Evolutionary conservation across 208 protist genomes (phyloP).

Genomic region (Plasmodiophora brassicae): DNA sequence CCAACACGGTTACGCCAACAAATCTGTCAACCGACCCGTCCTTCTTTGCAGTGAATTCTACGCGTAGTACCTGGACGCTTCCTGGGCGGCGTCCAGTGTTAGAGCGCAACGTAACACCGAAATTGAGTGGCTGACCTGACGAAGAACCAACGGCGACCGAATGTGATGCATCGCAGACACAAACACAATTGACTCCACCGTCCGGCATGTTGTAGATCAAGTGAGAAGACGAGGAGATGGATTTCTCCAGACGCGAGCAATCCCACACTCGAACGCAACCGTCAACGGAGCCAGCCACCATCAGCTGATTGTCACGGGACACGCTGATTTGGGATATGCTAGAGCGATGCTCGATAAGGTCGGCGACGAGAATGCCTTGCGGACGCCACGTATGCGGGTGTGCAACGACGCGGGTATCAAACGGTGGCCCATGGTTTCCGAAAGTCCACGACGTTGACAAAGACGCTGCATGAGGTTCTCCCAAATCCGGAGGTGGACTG

Average conservation of each 20-base stretch:
- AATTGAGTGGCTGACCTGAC: too few species aligned
- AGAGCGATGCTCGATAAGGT: background rate
- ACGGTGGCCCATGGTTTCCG: background rate
- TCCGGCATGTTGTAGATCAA: background rate
- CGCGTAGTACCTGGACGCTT: background rate
- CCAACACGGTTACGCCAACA: background rate
- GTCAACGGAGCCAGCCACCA: background rate
- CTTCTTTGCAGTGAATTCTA: background rate
- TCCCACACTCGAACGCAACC: background rate
- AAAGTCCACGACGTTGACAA: background rate
- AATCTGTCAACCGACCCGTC: background rate
- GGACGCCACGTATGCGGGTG: background rate
- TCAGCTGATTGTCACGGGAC: background rate
- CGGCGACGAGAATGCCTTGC: background rate
- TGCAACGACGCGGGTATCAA: background rate
- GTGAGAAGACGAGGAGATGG: background rate
- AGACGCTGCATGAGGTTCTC: background rate
- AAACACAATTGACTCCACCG: background rate
- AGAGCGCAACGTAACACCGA: too few species aligned
- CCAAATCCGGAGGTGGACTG: background rate
- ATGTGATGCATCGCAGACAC: slow-evolving; percentile 4
- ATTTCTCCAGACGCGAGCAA: background rate
- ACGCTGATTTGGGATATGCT: background rate
- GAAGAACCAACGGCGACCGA: background rate
- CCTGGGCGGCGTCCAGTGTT: too few species aligned